These are phyloP conservation scores for Solanum bukasovii DNA, from an alignment of 257 asterid genomes.

Conservation along the genomic window DNA sequence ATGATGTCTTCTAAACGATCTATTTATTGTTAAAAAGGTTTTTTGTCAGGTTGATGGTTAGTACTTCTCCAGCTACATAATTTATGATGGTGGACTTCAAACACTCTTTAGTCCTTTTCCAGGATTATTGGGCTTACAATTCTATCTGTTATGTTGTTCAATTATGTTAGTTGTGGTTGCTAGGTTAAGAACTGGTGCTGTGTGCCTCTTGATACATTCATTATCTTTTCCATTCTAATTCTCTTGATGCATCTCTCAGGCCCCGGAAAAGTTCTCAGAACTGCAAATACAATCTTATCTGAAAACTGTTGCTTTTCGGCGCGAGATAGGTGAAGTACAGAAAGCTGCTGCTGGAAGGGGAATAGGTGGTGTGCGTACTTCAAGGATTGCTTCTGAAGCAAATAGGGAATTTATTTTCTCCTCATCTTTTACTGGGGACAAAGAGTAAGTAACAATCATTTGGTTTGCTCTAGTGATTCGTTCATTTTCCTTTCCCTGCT, in stretches of 20 bases:
- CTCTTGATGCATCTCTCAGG: conserved; percentile 37
- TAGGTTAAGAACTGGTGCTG: not conserved
- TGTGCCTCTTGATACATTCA: not conserved
- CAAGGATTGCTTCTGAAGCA: conserved; percentile 97
- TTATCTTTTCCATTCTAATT: not conserved
- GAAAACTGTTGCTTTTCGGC: conserved; percentile 96
- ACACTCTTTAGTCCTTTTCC: not conserved
- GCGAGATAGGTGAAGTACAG: conserved; percentile 88
- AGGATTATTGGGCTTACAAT: not conserved
- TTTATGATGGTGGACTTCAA: not conserved
- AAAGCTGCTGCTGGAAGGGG: conserved; percentile 93
- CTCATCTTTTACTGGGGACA: conserved; percentile 81
- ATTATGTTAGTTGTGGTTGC: not conserved
- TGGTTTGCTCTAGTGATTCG: not conserved
- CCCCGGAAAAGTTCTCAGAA: conserved; percentile 83
- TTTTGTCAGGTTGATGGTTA: not conserved
- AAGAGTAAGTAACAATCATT: conserved; percentile 35
- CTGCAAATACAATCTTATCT: conserved; percentile 93
- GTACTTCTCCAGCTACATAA: not conserved
- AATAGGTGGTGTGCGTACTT: conserved; percentile 75
- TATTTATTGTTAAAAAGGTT: not conserved
- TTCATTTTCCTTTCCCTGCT: not conserved
- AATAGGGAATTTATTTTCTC: conserved; percentile 91
- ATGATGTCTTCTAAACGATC: not conserved
- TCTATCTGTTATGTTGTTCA: not conserved